A percentile compares a stretch with the other conserved stretches of the same genome.
Evolutionary conservation across 495 filamentous ascomycete genomes (phyloP).

Genomic region (Penicillium ochrochloron): DNA sequence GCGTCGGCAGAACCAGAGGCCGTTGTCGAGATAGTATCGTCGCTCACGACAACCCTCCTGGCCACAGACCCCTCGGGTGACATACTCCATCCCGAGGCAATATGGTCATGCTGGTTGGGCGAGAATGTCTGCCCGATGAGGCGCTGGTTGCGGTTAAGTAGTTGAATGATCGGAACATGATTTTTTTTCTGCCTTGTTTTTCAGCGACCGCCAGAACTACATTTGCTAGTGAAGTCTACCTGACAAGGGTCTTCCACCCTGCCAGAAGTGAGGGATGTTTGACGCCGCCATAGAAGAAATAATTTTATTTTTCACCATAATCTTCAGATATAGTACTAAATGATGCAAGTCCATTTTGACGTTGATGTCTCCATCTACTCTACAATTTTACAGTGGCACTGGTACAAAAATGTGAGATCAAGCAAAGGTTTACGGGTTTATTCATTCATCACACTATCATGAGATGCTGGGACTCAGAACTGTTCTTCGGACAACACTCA

Average conservation of each 20-base stretch:
- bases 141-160: conserved; percentile 8
- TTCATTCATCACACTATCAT: conserved; percentile 55
- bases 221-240: neutral
- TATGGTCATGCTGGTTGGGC: conserved; percentile 43
- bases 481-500: conserved; percentile 44
- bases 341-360: neutral
- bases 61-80: conserved; percentile 61
- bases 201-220: conserved; percentile 18
- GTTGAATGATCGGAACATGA: conserved; percentile 7
- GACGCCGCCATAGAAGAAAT: no score
- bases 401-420: neutral
- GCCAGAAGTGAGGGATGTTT: neutral
- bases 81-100: conserved; percentile 56
- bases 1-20: conserved; percentile 66
- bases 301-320: neutral
- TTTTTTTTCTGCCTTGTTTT: conserved; percentile 17
- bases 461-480: conserved; percentile 48
- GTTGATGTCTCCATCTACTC: neutral
- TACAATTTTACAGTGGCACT: neutral
- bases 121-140: conserved; percentile 15
- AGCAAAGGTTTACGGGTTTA: conserved; percentile 34
- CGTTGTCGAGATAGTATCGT: conserved; percentile 66
- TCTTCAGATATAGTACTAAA: neutral
- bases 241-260: neutral
- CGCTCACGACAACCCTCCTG: conserved; percentile 67